Evolutionary conservation across 2,329 filamentous ascomycete species (phyloP).

Genomic region (Botrytis squamosa): DNA sequence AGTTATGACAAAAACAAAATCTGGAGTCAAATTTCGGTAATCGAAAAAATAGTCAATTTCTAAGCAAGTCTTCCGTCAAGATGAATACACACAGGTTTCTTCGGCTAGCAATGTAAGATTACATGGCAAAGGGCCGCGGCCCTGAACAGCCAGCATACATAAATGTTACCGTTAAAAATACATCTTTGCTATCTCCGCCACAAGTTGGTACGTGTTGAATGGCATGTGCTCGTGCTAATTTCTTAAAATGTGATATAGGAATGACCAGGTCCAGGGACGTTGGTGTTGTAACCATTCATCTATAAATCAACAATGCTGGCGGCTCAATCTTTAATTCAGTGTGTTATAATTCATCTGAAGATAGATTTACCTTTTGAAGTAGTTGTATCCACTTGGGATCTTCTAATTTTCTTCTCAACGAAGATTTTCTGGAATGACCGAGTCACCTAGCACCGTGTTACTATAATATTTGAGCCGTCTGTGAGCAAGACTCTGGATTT

Average conservation of each 20-base stretch:
- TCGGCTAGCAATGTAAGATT: background rate
- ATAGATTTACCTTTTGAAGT: background rate
- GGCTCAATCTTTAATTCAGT: background rate
- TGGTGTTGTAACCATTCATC: background rate
- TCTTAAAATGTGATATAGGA: background rate
- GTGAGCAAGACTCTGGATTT: background rate
- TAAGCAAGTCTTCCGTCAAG: background rate
- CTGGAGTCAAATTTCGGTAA: background rate
- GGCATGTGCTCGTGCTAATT: background rate
- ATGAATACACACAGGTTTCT: background rate
- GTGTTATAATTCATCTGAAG: background rate
- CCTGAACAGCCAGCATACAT: background rate
- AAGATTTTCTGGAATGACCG: background rate
- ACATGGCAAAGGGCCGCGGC: background rate
- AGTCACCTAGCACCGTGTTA: background rate
- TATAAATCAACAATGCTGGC: background rate
- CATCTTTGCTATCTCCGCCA: background rate
- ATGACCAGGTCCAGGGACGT: background rate
- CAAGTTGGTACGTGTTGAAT: background rate
- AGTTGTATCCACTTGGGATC: background rate
- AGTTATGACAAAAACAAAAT: fast-evolving
- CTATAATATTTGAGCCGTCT: too few species aligned
- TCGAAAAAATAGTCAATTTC: background rate
- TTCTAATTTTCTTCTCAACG: background rate
- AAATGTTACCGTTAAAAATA: background rate